phyloP scores from a whole-genome alignment of 306 rosid genomes.

The Prunus fruticosa region DNA sequence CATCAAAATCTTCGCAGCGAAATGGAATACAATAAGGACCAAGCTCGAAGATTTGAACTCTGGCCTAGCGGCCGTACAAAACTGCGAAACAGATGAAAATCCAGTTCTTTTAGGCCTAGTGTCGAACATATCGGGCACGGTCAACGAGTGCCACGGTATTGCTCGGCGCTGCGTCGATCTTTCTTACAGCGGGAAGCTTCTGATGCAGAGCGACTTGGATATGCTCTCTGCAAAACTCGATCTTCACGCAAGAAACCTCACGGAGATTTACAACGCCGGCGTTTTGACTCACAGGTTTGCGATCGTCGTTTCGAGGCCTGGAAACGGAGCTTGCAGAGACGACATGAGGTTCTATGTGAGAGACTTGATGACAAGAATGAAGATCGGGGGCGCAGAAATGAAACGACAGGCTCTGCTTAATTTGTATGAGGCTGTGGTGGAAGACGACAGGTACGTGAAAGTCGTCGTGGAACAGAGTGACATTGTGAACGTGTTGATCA shows the following conservation, averaged over 20 bases:
- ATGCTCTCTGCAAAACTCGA: constrained; percentile 50
- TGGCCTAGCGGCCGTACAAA: constrained; percentile 52
- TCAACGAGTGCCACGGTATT: constrained; percentile 56
- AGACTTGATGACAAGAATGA: constrained; percentile 74
- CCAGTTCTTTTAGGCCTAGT: constrained; percentile 39
- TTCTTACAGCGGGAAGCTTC: constrained; percentile 81
- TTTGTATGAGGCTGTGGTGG: constrained; percentile 43
- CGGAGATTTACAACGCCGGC: constrained; percentile 49
- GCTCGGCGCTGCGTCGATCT: constrained; percentile 75
- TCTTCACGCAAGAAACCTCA: constrained; percentile 47
- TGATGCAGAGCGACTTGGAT: constrained; percentile 94
- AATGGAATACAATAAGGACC: constrained; percentile 64
- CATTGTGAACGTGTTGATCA: constrained; percentile 43
- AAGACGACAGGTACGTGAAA: constrained; percentile 72
- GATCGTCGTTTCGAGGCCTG: constrained; percentile 67
- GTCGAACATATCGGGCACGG: constrained; percentile 31
- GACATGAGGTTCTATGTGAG: constrained; percentile 80
- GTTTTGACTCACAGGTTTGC: constrained; percentile 51
- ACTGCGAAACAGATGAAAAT: constrained; percentile 49
- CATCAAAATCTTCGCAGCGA: constrained; percentile 63
- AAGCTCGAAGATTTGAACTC: constrained; percentile 69
- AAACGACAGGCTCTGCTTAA: constrained; percentile 57
- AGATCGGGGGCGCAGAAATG: constrained; percentile 68
- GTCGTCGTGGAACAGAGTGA: constrained; percentile 55
- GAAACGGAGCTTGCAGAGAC: constrained; percentile 66